A percentile compares a stretch with the other conserved stretches of the same genome.
Conservation (phyloP, 768 basidiomycete species). For the Termitomyces sp. region DNA sequence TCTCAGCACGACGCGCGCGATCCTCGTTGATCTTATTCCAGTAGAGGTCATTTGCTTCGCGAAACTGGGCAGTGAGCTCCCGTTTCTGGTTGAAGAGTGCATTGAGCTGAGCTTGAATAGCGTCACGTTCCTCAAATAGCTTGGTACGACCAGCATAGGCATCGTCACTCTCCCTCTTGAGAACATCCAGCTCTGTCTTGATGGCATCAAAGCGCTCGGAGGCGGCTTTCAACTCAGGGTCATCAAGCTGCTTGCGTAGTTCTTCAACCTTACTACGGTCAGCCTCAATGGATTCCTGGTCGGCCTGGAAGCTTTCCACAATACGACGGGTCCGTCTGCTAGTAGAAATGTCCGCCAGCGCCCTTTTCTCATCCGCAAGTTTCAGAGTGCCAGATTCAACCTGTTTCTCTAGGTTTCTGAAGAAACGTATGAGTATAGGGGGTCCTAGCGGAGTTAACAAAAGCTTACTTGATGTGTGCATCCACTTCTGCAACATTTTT, state of each 20-base stretch:
- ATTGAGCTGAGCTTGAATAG: conserved; percentile 66
- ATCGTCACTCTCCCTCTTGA: conserved; percentile 87
- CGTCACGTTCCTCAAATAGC: conserved; percentile 85
- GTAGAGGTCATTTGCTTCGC: conserved; percentile 82
- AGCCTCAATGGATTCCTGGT: conserved; percentile 79
- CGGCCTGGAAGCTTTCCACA: conserved; percentile 79
- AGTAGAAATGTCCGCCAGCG: conserved; percentile 83
- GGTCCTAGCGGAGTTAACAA: conserved; percentile 4
- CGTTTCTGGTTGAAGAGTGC: conserved; percentile 75
- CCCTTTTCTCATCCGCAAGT: conserved; percentile 93
- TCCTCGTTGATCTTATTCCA: conserved; percentile 88
- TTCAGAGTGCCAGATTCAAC: conserved; percentile 92
- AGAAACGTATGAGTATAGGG: conserved; percentile 15
- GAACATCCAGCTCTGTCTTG: conserved; percentile 78
- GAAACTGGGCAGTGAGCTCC: conserved; percentile 65
- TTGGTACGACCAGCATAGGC: conserved; percentile 76
- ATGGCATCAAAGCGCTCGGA: conserved; percentile 81
- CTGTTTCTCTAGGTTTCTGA: conserved; percentile 80
- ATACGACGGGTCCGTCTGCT: conserved; percentile 67
- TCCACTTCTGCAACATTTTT: conserved; percentile 88
- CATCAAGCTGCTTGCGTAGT: conserved; percentile 80
- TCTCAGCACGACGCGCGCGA: conserved; percentile 78
- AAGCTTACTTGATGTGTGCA: conserved; percentile 73
- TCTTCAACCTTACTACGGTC: conserved; percentile 76
- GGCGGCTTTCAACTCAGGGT: conserved; percentile 82